Base-by-base conservation (phyloP, 352 stramenopile species). In the Pythium dissotocum region DNA sequence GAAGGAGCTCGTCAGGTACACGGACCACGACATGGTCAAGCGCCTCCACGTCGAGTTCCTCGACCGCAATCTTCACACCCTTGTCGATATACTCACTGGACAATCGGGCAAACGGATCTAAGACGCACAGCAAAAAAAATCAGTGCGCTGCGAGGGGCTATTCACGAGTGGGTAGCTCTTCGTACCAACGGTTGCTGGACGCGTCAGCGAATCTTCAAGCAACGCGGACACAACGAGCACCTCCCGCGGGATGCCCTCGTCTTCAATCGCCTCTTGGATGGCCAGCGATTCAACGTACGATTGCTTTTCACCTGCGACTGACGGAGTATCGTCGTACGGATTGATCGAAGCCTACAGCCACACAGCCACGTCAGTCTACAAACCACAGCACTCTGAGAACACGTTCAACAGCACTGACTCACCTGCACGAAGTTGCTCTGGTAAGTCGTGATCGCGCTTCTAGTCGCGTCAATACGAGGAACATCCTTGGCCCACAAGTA, bases 401-500 rank as follows among this genome's bases (percentile, higher is more conserved):
- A 30, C 1, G 32, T 28, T 18, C 16, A 24, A 26, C 10, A 13
- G 21, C 6, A 12, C 1, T 2, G 6, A 56, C 21, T 6, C 56
- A 83, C 73, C 70, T 82, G 75, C 6, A 93, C 61, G 40, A 93
- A 89, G 65, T 93, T 93, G 40, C 83, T 84, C 36, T 66, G 61
- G 49, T 80, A 85, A 0, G 53, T 66, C 0, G 72, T 71, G 28
- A 81, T 66, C 9, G 79, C 59, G 8, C 54, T 52, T 60, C 89
- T 91, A 54, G 63, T 82, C 4, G 66, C 72, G 46, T 93, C 76
- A 38, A 93, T 78, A 54, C 85, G 82, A 36, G 85, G 82, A 52
- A 93, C 74, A 26, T 93, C 82, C 58, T 87, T 89, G 12, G 80
- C 77, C 85, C 83, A 93, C 42, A 90, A 52, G 38, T 80, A 78